Percentiles rank a stretch among this genome's conserved stretches.
These are phyloP conservation scores for Neolentinus lepideus DNA, from an alignment of 1,284 basidiomycete species.

Conservation along the genomic window DNA sequence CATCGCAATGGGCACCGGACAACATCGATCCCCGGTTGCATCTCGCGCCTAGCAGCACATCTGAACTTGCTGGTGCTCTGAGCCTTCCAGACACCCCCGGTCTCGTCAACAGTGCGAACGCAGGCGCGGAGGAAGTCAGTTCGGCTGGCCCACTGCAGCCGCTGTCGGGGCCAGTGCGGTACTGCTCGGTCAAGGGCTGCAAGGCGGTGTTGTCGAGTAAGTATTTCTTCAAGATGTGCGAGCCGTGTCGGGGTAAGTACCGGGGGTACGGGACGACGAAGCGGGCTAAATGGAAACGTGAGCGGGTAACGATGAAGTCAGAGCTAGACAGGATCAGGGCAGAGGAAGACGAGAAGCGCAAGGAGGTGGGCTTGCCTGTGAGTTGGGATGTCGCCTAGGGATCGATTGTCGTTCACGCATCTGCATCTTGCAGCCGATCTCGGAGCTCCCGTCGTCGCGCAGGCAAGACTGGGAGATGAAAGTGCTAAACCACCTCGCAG, in stretches of 20 bases:
- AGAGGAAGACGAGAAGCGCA: constrained; percentile 32
- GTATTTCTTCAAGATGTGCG: constrained; percentile 50
- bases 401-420: background rate
- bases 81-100: constrained; percentile 17
- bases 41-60: constrained; percentile 19
- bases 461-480: constrained; percentile 13
- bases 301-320: constrained; percentile 34
- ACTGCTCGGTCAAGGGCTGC: constrained; percentile 50
- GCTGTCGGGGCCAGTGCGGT: constrained; percentile 21
- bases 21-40: constrained; percentile 27
- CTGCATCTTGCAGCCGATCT: constrained; percentile 8
- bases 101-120: too few relatives aligned
- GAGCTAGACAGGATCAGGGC: constrained; percentile 30
- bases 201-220: constrained; percentile 30
- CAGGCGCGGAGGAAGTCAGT: too few relatives aligned
- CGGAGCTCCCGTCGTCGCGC: constrained; percentile 10
- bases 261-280: constrained; percentile 46
- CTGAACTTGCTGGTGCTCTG: constrained; percentile 34
- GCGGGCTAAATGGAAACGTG: constrained; percentile 43
- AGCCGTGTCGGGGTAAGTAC: constrained; percentile 40
- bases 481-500: background rate
- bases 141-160: background rate
- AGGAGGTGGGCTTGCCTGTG: constrained; percentile 26
- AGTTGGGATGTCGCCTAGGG: background rate
- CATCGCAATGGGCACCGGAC: constrained; percentile 4